These are phyloP conservation scores for Annulohypoxylon maeteangense DNA, from an alignment of 495 filamentous ascomycete species.

Conservation along the genomic window DNA sequence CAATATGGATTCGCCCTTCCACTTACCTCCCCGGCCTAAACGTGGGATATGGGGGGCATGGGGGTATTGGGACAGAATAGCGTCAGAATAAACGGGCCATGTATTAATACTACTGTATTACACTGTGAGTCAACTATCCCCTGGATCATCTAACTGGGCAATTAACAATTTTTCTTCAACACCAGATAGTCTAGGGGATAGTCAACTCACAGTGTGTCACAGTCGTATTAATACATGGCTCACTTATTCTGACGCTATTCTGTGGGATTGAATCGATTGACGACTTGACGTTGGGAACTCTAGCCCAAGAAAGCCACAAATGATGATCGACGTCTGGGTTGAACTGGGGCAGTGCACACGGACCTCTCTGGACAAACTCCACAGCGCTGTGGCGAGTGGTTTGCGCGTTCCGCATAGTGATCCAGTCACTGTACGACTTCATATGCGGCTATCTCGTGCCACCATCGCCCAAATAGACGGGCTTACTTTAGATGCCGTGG, in stretches of 20 bases:
- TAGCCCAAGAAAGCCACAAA: constrained; percentile 36
- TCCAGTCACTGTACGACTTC: constrained; percentile 31
- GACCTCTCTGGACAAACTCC: constrained; percentile 1
- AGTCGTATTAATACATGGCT: too few relatives aligned
- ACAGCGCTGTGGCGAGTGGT: constrained; percentile 41
- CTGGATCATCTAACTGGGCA: too few relatives aligned
- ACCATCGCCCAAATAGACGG: constrained; percentile 18
- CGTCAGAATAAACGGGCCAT: too few relatives aligned
- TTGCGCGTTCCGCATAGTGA: constrained; percentile 35
- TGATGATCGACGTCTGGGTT: constrained; percentile 34
- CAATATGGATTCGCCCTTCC: constrained; percentile 6
- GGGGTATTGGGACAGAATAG: neutral
- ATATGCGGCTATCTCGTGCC: constrained; percentile 40
- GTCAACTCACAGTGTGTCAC: too few relatives aligned
- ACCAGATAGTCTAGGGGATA: too few relatives aligned
- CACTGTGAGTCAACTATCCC: too few relatives aligned
- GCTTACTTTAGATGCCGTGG: constrained; percentile 20
- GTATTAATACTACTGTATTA: too few relatives aligned
- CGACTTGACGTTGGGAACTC: constrained; percentile 38
- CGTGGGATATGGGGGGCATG: neutral
- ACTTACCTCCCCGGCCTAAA: neutral
- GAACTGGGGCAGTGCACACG: constrained; percentile 39
- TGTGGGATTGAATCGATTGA: too few relatives aligned
- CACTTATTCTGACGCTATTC: too few relatives aligned
- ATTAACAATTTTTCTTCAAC: too few relatives aligned